These are phyloP conservation scores for Zygnema cylindricum DNA, from an alignment of 139 green algal genomes.

Conservation along the genomic window DNA sequence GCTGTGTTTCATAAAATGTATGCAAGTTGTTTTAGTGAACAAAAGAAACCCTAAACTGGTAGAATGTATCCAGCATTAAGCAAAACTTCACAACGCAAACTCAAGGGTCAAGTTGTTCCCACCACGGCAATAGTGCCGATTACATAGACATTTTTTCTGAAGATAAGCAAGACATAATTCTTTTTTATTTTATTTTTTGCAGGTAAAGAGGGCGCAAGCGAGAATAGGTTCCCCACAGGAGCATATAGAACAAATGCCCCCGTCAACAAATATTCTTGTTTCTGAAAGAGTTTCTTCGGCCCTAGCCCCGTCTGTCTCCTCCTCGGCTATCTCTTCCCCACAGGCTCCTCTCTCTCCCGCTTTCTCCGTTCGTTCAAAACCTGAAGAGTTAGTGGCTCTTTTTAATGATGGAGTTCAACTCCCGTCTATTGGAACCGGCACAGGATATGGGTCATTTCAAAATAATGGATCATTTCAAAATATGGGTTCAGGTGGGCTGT, in stretches of 20 bases:
- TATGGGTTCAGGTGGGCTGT: background rate
- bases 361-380: background rate
- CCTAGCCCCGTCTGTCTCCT: background rate
- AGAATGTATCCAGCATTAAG: too few species aligned
- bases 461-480: background rate
- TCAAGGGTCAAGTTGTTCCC: too few species aligned
- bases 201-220: constrained; percentile 33
- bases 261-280: background rate
- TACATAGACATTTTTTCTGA: too few species aligned
- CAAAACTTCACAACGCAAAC: too few species aligned
- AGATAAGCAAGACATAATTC: too few species aligned
- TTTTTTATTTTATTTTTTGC: too few species aligned
- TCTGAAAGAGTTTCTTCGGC: background rate
- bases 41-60: too few species aligned
- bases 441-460: background rate
- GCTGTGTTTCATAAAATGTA: too few species aligned
- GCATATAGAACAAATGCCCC: background rate
- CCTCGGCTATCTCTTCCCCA: constrained; percentile 21
- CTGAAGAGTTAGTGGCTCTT: background rate
- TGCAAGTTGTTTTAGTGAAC: too few species aligned
- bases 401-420: constrained; percentile 26
- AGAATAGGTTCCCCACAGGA: background rate
- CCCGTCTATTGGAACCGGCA: background rate
- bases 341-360: constrained; percentile 6
- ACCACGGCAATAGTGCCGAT: too few species aligned